Base-by-base conservation (phyloP, 2,329 filamentous ascomycete genomes). In the Aspergillus neotritici region DNA sequence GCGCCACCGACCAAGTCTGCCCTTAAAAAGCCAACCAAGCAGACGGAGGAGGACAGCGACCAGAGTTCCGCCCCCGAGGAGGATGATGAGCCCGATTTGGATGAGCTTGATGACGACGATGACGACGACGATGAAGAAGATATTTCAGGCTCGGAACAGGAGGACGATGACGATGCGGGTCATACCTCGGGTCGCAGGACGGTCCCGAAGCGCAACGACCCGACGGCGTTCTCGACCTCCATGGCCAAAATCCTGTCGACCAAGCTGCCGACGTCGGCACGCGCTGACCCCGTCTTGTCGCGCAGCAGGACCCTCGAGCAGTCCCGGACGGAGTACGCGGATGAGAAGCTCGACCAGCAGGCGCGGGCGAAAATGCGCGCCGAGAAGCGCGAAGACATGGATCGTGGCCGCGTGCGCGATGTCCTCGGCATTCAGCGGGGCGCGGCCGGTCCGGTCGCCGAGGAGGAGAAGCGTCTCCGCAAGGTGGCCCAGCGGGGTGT, bases 401-500 rank as follows among this genome's bases (percentile, higher is more conserved):
- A 97, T 54, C 91, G 89, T 68, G 93, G 91, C 0, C 79, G 91
- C 16, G 83, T 97, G 40, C 86, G 83, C 67, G 89, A 97, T 68
- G 86, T 97, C 2, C 71, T 97, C 45, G 79, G 82, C 8, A 67
- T 84, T 47, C 73, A 78, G 55, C 70, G 75, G 17, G 68, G 62
- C 4, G 72, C 76, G 50, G 69, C 69, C 4, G 78, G 76, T 5
- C 67, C 70, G 3, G 72, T 80, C 6, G 67, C 76, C 12, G 87
- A 86, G 60, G 78, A 83, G 56, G 91, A 97, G 73, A 84, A 83
- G 70, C 75, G 80, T 51, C 66, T 97, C 60, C 81, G 86, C 58
- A 93, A 94, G 73, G 88, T 87, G 37, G 90, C 90, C 34, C 88
- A 96, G 68, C 79, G 88, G 42, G 91, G 91, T 79, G 93, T 98